These are phyloP conservation scores for Oryza australiensis DNA, from an alignment of 176 grass and related monocot species.

Conservation along the genomic window DNA sequence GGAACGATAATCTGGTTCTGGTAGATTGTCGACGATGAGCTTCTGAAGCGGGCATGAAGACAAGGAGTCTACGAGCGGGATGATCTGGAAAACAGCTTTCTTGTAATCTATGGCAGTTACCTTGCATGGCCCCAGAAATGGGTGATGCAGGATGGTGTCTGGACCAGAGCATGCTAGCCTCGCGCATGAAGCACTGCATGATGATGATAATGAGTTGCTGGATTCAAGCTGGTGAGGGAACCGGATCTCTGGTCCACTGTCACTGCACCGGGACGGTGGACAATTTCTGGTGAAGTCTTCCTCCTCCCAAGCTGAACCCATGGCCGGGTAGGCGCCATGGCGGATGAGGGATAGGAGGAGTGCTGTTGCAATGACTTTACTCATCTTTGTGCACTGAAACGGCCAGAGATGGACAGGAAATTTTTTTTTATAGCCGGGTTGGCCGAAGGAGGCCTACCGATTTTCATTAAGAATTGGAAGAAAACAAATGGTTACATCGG, in stretches of 20 bases:
- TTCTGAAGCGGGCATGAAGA: slow-evolving; percentile 32
- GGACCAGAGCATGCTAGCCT: slow-evolving; percentile 44
- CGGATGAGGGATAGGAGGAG: slow-evolving; percentile 25
- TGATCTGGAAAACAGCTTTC: background rate
- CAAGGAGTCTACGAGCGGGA: background rate
- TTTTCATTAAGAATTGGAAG: too few species aligned
- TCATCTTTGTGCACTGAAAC: background rate
- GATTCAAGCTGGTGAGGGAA: slow-evolving; percentile 40
- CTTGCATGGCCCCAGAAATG: slow-evolving; percentile 19
- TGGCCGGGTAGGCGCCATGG: background rate
- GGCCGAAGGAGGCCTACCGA: too few species aligned
- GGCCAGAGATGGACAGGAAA: background rate
- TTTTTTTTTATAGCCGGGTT: too few species aligned
- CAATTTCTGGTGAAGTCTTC: slow-evolving; percentile 37
- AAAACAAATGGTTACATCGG: too few species aligned
- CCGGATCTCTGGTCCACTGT: slow-evolving; percentile 47
- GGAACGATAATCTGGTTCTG: background rate
- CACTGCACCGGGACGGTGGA: slow-evolving; percentile 24
- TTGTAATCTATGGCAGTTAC: slow-evolving; percentile 43
- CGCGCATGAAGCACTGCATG: slow-evolving; percentile 28
- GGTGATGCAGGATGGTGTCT: slow-evolving; percentile 40
- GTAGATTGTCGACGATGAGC: background rate
- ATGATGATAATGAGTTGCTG: background rate
- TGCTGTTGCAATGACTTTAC: slow-evolving; percentile 4
- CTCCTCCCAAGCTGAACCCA: slow-evolving; percentile 11